Evolutionary conservation across 176 grass and related monocot species (phyloP).

Genomic region (Oryza officinalis): DNA sequence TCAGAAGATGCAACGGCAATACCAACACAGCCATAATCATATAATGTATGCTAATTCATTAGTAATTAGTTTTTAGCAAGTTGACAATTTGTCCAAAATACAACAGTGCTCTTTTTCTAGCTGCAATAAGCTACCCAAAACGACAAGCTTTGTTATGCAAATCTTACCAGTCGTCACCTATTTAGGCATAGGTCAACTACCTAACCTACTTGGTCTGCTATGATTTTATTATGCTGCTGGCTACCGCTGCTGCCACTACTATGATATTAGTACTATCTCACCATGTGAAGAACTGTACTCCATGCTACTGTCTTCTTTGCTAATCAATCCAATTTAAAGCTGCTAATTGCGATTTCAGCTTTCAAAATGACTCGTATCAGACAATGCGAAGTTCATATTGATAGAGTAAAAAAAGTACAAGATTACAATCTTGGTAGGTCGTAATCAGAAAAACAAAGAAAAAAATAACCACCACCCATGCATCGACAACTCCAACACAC

Average conservation of each 20-base stretch:
- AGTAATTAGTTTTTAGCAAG: not conserved
- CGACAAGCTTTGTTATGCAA: not conserved
- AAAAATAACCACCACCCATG: no score
- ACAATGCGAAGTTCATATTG: no score
- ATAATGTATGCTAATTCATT: no score
- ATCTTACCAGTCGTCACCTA: not conserved
- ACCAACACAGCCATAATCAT: not conserved
- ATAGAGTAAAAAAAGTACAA: no score
- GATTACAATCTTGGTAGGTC: no score
- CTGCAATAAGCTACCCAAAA: not conserved
- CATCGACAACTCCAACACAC: no score
- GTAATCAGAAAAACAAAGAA: no score
- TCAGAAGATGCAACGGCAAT: not conserved
- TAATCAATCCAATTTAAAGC: not conserved
- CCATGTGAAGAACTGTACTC: not conserved
- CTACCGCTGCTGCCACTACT: not conserved
- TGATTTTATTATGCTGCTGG: not conserved
- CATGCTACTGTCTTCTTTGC: not conserved
- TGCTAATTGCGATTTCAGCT: not conserved
- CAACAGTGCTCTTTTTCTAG: not conserved
- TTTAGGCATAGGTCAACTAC: slow-evolving; percentile 5
- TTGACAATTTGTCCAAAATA: not conserved
- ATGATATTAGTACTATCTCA: not conserved
- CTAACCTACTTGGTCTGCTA: slow-evolving; percentile 3
- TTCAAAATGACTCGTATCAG: no score